Base-by-base conservation (phyloP, 2,329 filamentous ascomycete genomes). In the Cladophialophora immunda region DNA sequence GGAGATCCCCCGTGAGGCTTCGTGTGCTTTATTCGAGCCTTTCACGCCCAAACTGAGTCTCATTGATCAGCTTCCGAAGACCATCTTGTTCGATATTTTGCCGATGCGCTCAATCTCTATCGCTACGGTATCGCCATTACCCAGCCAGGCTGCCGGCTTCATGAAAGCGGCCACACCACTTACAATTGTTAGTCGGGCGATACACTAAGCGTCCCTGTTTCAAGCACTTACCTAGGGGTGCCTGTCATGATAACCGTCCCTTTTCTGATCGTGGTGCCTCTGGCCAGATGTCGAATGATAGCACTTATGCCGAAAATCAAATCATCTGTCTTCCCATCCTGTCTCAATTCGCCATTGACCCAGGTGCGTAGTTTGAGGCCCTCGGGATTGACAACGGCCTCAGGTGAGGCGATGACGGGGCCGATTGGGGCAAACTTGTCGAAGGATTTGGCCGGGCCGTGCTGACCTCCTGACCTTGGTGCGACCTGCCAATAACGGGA, bases 341-440 rank as follows among this genome's bases (percentile, higher is more conserved):
- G 80, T 17, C 78, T 75, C 6, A 75, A 67, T n/a, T 73, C 59
- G 1, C 78, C 79, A 59, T 81, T 80, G 22, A 78, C 77, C 74
- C 6, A 74, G 66, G 29, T 73, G 52, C 1, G 76, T 77, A 67
- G 71, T 9, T 62, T 62, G 8, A 81, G 67, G 2, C 53, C 62
- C 19, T 77, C 71, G 0, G 76, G 75, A 59, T 80, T 76, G 0
- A 63, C 30, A 1, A 81, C 71, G 2, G 68, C 69, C 0, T 68
- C 32, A 25, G 29, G 41, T 1, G 67, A 76, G 0, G 87, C 82
- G 0, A 88, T 76, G 36, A 77, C 77, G 0, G 85, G 86, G 0
- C 86, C 86, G 0, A 88, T 67, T 0, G 86, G 86, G 0, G 83
- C 83, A 69, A 80, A 87, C 0, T 81, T 85, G 69, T 88, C 85